Evolutionary conservation across 768 basidiomycete genomes (phyloP), one percentile per base, ranked within the genome.

Genomic region (Macrolepiota dolichaula): DNA sequence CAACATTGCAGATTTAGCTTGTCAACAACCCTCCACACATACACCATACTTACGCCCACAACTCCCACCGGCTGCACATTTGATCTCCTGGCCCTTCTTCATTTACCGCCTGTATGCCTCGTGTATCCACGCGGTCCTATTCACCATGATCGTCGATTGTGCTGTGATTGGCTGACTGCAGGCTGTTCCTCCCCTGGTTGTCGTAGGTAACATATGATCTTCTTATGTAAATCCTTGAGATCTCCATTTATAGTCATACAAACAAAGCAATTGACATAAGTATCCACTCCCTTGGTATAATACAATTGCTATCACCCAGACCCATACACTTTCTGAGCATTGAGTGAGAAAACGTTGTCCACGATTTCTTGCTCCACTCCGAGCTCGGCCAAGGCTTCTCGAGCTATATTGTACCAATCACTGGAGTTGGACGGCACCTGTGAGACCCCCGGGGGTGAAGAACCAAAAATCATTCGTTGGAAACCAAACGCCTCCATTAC

Each of bases 401-500:
- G 81, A 11, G 91, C 89, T 57, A 93, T 82, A 65, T 86, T 87
- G 66, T 92, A 94, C 92, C 92, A 94, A 62, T 87, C 85, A 38
- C 79, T 81, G 2, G 85, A 81, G 51, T 77, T 78, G 3, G 84
- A 83, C 25, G 76, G 67, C 27, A 77, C 76, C 25, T 76, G 76
- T 2, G 78, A 77, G 3, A 76, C 73, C n/a, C 78, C 72, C 11
- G 87, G 84, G 35, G 88, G 84, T 1, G 91, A 87, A 9, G 91
- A 88, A 7, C 92, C 92, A 72, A 89, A 94, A 19, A 94, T 80
- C 66, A 94, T 92, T 55, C 92, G 84, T 67, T 89, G 80, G 67
- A 84, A 91, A 6, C 92, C 92, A 70, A 94, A 94, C 2, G 92
- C 92, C 70, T 94, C 92, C 63, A 93, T 74, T 38, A 88, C 87